These are phyloP conservation scores for Fusarium burgessii DNA, from an alignment of 2,329 filamentous ascomycete species.

Conservation along the genomic window DNA sequence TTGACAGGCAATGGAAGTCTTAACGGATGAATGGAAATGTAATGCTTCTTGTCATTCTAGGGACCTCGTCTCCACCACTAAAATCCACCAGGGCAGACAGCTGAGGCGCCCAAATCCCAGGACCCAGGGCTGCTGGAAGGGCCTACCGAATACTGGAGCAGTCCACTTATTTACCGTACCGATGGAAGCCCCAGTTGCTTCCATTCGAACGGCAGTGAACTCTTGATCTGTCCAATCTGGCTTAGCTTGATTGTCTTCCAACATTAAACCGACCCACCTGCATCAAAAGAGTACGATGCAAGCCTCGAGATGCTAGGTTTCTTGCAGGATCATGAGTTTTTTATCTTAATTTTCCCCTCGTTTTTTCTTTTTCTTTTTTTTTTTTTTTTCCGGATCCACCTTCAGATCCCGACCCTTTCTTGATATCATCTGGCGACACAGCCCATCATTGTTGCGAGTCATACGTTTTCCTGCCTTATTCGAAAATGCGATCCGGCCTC, in stretches of 20 bases:
- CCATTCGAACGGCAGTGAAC: conserved; percentile 16
- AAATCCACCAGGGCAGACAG: conserved; percentile 14
- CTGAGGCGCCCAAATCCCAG: background rate
- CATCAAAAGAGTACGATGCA: conserved; percentile 6
- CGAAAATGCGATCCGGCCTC: conserved; percentile 18
- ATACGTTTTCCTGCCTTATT: conserved; percentile 40
- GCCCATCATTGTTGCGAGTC: conserved; percentile 37
- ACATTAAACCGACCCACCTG: conserved; percentile 25
- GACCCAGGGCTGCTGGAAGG: background rate
- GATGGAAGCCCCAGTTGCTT: conserved; percentile 28
- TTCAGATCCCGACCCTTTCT: conserved; percentile 10
- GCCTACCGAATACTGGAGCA: background rate
- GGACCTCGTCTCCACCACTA: conserved; percentile 21
- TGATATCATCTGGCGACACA: conserved; percentile 21
- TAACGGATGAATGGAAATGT: background rate
- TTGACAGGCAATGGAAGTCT: background rate
- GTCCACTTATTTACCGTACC: conserved; percentile 10
- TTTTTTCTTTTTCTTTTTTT: background rate
- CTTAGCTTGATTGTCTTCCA: conserved; percentile 22
- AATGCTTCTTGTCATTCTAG: conserved; percentile 15
- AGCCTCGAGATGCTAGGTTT: conserved; percentile 15
- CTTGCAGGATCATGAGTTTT: conserved; percentile 21
- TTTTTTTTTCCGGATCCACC: conserved; percentile 1
- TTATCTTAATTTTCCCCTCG: conserved; percentile 12
- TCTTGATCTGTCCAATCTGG: conserved; percentile 27